Evolutionary conservation across 208 protist genomes (phyloP), one percentile per base, ranked within the genome.

Genomic region (Leishmania mexicana): DNA sequence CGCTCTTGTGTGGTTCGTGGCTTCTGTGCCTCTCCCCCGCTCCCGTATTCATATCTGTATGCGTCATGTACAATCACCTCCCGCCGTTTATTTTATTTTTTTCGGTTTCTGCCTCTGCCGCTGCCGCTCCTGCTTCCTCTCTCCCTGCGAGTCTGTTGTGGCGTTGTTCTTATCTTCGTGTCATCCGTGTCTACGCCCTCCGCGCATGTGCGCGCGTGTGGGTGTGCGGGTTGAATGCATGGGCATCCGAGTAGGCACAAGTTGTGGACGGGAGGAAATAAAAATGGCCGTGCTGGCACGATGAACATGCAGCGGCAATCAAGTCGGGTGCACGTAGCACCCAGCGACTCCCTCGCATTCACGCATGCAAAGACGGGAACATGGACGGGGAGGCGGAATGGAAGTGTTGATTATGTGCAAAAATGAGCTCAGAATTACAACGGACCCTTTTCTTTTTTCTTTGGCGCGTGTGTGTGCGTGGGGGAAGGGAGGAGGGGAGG

Each of bases 81-180:
- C 17, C 51, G 5, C 51, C 51, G 51, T 64, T 31, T 64, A 11
- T 11, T 64, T 31, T 28, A 21, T 76, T 64, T 64, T 83, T 72
- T 72, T 45, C 73, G 58, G 28, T 79, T 47, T 79, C 24, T 78
- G 42, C n/a, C 60, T 70, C 78, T 31, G 10, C 42, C 49, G 54
- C 75, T 83, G 35, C 68, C 70, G 24, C 38, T 83, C 17, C 64
- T 15, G 75, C 38, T 80, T 42, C 65, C 24, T 24, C 31, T 83
- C 58, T 53, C 45, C 67, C 68, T 31, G 17, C 11, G 42, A 84
- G 11, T 13, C 28, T 19, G 65, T 71, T 35, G 3, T n/a, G 24
- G 54, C 70, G 24, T 7, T 28, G 31, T 57, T 40, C 64, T 31
- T 79, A 51, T 85, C 53, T 75, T 38, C 62, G 40, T 75, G 76